These are phyloP conservation scores for Cunninghamia lanceolata DNA, from an alignment of 75 land plant genomes.

Conservation along the genomic window DNA sequence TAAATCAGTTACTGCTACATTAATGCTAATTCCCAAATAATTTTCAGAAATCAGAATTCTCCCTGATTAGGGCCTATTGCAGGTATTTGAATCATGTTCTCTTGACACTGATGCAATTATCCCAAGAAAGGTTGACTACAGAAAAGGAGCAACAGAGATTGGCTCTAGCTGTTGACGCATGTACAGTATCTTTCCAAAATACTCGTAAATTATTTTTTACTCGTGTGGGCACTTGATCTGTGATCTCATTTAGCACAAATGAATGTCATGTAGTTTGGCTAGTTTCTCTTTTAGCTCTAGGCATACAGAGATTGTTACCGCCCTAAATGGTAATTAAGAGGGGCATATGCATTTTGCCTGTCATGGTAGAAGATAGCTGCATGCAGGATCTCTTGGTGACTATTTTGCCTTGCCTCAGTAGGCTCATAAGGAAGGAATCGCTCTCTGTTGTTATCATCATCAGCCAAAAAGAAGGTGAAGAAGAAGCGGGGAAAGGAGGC, in stretches of 20 bases:
- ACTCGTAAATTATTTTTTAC: background rate
- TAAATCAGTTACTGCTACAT: background rate
- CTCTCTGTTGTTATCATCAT: constrained; percentile 58
- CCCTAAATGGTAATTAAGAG: background rate
- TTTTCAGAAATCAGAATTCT: background rate
- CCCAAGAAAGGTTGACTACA: background rate
- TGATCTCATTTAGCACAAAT: background rate
- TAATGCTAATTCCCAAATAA: background rate
- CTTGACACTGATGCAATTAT: constrained; percentile 23
- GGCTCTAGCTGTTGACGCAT: background rate
- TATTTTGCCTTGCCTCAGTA: constrained; percentile 28
- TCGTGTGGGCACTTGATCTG: background rate
- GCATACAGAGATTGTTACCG: background rate
- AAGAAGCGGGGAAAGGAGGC: constrained; percentile 78
- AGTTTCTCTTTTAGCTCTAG: background rate
- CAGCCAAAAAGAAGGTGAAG: constrained; percentile 84
- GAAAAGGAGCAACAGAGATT: constrained; percentile 4
- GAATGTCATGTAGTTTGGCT: background rate
- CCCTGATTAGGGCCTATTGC: background rate
- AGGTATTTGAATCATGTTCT: constrained; percentile 55
- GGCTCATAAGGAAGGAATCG: constrained; percentile 53
- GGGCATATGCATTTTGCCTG: background rate
- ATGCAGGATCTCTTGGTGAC: constrained; percentile 18
- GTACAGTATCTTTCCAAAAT: constrained; percentile 5
- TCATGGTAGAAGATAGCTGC: constrained; percentile 7